Percentiles rank a stretch among this genome's conserved stretches.
phyloP scores from a whole-genome alignment of 306 rosid species.

The Cicer pinnatifidum region DNA sequence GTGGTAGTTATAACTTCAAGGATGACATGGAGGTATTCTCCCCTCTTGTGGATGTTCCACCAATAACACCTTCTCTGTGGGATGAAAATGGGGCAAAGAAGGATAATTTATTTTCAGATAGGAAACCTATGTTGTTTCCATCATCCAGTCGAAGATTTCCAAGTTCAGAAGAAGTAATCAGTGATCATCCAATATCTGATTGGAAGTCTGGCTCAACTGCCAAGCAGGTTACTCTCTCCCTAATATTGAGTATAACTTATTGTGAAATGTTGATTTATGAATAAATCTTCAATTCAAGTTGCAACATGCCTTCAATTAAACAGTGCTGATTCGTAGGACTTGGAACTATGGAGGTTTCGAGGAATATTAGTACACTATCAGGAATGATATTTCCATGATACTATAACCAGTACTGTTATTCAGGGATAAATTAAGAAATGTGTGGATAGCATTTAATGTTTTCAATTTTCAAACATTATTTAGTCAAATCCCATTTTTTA shows the following conservation, averaged over 20 bases:
- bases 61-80: conserved; percentile 88
- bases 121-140: conserved; percentile 79
- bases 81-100: conserved; percentile 80
- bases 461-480: neutral
- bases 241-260: conserved; percentile 39
- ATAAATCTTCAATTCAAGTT: conserved; percentile 30
- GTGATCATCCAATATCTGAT: conserved; percentile 80
- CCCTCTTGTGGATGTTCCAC: conserved; percentile 97
- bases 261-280: conserved; percentile 39
- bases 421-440: neutral
- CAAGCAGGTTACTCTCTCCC: conserved; percentile 67
- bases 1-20: conserved; percentile 76
- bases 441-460: neutral
- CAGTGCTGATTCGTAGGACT: conserved; percentile 9
- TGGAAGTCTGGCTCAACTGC: conserved; percentile 74
- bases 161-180: conserved; percentile 62
- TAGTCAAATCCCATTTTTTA: neutral
- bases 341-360: neutral
- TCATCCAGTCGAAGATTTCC: conserved; percentile 74
- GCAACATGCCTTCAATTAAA: conserved; percentile 19
- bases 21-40: conserved; percentile 99
- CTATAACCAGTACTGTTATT: neutral
- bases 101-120: conserved; percentile 70
- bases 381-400: neutral
- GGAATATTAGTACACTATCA: neutral